phyloP scores from a whole-genome alignment of 306 rosid species.

The Vigna trinervia region DNA sequence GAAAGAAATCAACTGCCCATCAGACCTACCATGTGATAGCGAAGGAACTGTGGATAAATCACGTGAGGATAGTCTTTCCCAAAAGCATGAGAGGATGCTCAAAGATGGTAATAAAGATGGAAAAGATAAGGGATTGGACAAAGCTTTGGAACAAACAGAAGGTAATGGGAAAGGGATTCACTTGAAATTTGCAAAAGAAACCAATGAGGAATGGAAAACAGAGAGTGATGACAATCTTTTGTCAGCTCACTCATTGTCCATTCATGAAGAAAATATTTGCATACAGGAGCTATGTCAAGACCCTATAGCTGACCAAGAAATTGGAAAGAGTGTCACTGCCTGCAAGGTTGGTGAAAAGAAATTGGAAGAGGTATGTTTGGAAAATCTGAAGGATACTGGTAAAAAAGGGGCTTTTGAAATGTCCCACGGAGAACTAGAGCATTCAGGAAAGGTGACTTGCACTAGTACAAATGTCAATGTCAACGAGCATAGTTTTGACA shows the following conservation, averaged over 20 bases:
- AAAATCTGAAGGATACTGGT: conserved; percentile 38
- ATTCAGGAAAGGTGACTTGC: conserved; percentile 48
- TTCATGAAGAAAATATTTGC: conserved; percentile 47
- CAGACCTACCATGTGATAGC: conserved; percentile 41
- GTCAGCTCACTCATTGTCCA: conserved; percentile 42
- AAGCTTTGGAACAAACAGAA: conserved; percentile 42
- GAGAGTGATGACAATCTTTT: conserved; percentile 41
- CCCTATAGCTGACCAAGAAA: conserved; percentile 47
- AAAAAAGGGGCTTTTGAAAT: conserved; percentile 35
- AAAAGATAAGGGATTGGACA: conserved; percentile 41
- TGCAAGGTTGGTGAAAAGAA: conserved; percentile 43
- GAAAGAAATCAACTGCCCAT: conserved; percentile 39
- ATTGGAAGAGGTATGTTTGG: conserved; percentile 46
- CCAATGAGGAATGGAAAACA: conserved; percentile 43
- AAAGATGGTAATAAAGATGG: conserved; percentile 43
- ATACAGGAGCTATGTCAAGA: conserved; percentile 46
- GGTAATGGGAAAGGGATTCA: conserved; percentile 33
- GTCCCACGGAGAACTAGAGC: conserved; percentile 42
- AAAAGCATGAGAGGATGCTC: conserved; percentile 43
- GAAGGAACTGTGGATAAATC: conserved; percentile 49
- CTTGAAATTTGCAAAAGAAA: conserved; percentile 41
- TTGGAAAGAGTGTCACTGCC: conserved; percentile 40
- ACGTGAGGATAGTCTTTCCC: conserved; percentile 41
- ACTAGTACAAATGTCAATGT: conserved; percentile 45
- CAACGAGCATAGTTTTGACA: conserved; percentile 49